Base-by-base conservation (phyloP, 164 flowering plant genomes). In the Protea cynaroides region DNA sequence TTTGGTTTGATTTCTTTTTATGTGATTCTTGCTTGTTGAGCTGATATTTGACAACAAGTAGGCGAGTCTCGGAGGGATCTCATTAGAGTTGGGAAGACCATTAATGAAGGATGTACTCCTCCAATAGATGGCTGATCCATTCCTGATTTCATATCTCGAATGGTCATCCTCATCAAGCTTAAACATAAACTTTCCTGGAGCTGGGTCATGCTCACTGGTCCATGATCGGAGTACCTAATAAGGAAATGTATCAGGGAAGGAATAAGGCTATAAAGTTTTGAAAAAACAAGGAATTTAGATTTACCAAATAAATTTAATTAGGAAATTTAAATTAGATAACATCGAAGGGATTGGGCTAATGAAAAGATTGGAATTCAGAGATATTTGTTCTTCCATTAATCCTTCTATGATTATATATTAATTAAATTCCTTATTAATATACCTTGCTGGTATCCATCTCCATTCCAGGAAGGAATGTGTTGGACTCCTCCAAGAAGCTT, bases 381-480 rank as follows among this genome's bases (percentile, higher is more conserved):
- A 29, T 29, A 29, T 29, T 5, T 29, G 34, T 29, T 29, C 34
- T 29, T 29, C n/a, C n/a, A n/a, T n/a, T n/a, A n/a, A n/a, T 29
- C 34, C 34, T 29, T 29, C 34, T 29, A 29, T 29, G 34, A 29
- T 5, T 29, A 29, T 29, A 29, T 29, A 29, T 29, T 29, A 29
- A 2, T 5, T 29, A 2, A 29, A 29, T 29, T 29, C 34, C 34
- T 29, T 2, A 29, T 29, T 29, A 29, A 29, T 29, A 29, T 29
- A 29, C 12, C 8, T 24, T 13, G 9, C 13, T 9, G 8, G 6
- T 23, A 8, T 40, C 67, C 59, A 64, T 21, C 7, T 22, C 43
- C 67, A 64, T 64, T 0, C 66, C 66, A 2, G 59, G 66, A 10
- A 64, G 66, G 22, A 64, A 64, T 13, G 59, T 64, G n/a, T 64